A percentile compares a stretch with the other conserved stretches of the same genome.
Conservation (phyloP, 2,329 filamentous ascomycete genomes). For the Trichocomaceae sp. region DNA sequence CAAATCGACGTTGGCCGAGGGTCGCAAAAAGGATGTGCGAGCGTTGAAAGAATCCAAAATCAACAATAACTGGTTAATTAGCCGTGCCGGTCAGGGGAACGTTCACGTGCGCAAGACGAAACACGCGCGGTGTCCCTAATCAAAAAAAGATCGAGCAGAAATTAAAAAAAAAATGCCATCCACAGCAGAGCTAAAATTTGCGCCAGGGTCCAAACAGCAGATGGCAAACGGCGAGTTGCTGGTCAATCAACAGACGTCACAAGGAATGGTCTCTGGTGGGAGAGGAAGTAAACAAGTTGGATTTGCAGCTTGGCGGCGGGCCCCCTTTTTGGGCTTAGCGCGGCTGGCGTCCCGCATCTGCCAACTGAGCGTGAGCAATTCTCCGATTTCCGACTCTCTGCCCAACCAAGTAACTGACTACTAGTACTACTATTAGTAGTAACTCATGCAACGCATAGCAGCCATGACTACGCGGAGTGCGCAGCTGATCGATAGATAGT, state of each 20-base stretch:
- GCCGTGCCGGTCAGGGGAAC: slow-evolving; percentile 7
- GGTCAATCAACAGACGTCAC: slow-evolving; percentile 11
- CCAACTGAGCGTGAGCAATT: no score
- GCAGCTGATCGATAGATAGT: no score
- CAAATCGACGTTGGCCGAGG: not conserved
- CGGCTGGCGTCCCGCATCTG: slow-evolving; percentile 8
- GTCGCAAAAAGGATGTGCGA: not conserved
- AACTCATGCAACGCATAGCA: no score
- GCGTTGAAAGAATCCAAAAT: not conserved
- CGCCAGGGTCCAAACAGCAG: not conserved
- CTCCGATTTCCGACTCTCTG: no score
- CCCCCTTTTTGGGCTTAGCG: slow-evolving; percentile 5
- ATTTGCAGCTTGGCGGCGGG: slow-evolving; percentile 10
- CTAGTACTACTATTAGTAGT: no score
- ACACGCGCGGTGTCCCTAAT: slow-evolving; percentile 6
- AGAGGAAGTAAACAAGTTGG: slow-evolving; percentile 11
- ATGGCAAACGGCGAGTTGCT: no score
- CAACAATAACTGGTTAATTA: slow-evolving; percentile 4
- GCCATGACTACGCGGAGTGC: not conserved
- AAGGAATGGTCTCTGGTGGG: slow-evolving; percentile 1
- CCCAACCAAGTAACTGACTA: not conserved
- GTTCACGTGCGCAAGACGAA: slow-evolving; percentile 14
- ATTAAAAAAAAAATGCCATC: not conserved
- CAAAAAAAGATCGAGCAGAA: not conserved
- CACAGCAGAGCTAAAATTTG: not conserved